phyloP scores from a whole-genome alignment of 2,329 filamentous ascomycete genomes.

The Ilyonectria mors-panacis region DNA sequence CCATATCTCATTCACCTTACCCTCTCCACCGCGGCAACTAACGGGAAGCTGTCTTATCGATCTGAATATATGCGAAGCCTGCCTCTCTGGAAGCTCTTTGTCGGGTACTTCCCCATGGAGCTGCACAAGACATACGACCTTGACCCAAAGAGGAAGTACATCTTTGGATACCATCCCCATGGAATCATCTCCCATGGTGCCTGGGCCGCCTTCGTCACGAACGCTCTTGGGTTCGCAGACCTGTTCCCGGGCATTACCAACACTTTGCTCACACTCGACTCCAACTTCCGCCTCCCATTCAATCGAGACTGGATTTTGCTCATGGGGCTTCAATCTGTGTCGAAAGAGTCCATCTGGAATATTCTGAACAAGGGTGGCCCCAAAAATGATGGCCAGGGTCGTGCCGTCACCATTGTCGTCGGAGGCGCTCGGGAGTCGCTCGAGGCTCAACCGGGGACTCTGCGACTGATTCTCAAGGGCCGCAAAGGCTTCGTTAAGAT shows the following conservation, averaged over 20 bases:
- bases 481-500: constrained; percentile 96
- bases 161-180: constrained; percentile 97
- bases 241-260: constrained; percentile 97
- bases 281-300: constrained; percentile 93
- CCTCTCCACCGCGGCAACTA: constrained; percentile 82
- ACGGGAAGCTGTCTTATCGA: constrained; percentile 82
- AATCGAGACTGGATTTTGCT: constrained; percentile 95
- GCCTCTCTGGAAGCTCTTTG: constrained; percentile 89
- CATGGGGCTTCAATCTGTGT: constrained; percentile 90
- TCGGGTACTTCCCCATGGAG: constrained; percentile 90
- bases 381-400: constrained; percentile 88
- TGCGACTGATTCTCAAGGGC: constrained; percentile 84
- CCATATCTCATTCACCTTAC: constrained; percentile 89
- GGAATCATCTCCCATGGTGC: constrained; percentile 98
- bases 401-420: constrained; percentile 96
- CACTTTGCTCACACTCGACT: constrained; percentile 92
- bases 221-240: constrained; percentile 87
- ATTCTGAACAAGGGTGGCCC: constrained; percentile 83
- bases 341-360: constrained; percentile 92
- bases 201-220: constrained; percentile 91
- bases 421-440: constrained; percentile 94
- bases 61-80: constrained; percentile 81
- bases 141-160: constrained; percentile 88
- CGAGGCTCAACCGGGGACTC: constrained; percentile 83
- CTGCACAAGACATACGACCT: constrained; percentile 89